These are phyloP conservation scores for Aegilops bicornis DNA, from an alignment of 176 grass and related monocot genomes.

Conservation along the genomic window DNA sequence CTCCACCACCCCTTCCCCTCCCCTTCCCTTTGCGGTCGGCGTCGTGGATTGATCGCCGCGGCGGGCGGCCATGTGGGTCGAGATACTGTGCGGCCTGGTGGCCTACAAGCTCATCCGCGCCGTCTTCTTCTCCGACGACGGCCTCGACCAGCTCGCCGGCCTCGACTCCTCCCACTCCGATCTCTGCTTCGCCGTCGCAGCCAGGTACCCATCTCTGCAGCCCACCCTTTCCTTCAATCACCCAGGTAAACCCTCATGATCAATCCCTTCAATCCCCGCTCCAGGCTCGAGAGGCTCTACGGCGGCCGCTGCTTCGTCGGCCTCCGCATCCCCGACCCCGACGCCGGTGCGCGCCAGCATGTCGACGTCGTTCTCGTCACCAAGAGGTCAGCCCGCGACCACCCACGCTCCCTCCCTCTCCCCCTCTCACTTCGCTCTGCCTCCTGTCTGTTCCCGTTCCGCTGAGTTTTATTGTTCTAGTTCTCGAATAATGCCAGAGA, in stretches of 20 bases:
- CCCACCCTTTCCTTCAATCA: not conserved
- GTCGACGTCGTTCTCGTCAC: constrained; percentile 81
- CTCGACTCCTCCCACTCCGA: constrained; percentile 80
- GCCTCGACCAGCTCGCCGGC: constrained; percentile 49
- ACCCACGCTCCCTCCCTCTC: not conserved
- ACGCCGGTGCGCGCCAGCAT: constrained; percentile 69
- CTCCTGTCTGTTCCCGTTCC: not conserved
- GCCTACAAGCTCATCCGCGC: constrained; percentile 66
- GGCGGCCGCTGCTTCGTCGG: constrained; percentile 79
- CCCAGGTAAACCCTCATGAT: not conserved
- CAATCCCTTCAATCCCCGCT: not conserved
- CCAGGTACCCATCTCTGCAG: constrained; percentile 32
- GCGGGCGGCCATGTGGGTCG: constrained; percentile 68
- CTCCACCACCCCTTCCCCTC: not conserved
- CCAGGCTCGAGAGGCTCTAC: constrained; percentile 93
- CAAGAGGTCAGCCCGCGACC: constrained; percentile 46
- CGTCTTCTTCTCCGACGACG: constrained; percentile 40
- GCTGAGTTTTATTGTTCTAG: not conserved
- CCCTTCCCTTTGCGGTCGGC: not conserved
- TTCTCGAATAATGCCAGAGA: not conserved
- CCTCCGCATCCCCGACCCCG: constrained; percentile 88
- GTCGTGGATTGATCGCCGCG: not conserved
- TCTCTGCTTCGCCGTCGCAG: constrained; percentile 63
- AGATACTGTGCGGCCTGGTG: constrained; percentile 83
- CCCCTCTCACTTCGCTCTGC: not conserved